Conservation (phyloP, 345 rosid genomes). For the Melaleuca quinquenervia region DNA sequence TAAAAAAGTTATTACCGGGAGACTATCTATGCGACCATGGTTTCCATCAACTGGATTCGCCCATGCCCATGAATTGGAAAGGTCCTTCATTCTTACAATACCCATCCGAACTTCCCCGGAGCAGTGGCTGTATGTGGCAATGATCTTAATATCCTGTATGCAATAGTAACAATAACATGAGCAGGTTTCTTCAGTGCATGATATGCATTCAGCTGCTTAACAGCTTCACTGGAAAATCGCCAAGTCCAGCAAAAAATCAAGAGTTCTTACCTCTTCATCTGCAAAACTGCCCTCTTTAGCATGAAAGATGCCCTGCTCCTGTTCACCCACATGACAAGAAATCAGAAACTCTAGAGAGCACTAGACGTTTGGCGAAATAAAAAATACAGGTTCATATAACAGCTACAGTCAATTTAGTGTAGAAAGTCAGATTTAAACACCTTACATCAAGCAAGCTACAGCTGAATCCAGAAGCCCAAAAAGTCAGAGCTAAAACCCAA, state of each 20-base stretch:
- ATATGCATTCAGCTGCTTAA: not conserved
- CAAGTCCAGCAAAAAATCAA: not conserved
- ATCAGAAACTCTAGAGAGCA: not conserved
- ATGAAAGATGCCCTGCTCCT: slow-evolving; percentile 21
- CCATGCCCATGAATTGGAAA: slow-evolving; percentile 88
- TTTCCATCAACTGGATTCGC: slow-evolving; percentile 41
- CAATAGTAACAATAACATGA: slow-evolving; percentile 12
- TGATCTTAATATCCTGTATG: slow-evolving; percentile 78
- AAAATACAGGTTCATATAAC: not conserved
- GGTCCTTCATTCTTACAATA: slow-evolving; percentile 72
- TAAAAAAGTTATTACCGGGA: slow-evolving; percentile 29
- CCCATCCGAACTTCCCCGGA: slow-evolving; percentile 48
- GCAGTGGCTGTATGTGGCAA: slow-evolving; percentile 75
- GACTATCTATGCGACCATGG: slow-evolving; percentile 19
- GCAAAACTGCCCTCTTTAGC: slow-evolving; percentile 19
- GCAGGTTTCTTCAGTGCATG: not conserved
- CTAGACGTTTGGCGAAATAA: not conserved
- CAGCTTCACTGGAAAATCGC: not conserved
- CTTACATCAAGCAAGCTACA: not conserved
- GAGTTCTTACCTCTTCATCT: slow-evolving; percentile 39
- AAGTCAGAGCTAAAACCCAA: not conserved
- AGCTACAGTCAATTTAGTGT: not conserved
- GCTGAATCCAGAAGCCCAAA: not conserved
- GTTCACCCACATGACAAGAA: not conserved
- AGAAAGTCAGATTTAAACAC: not conserved